A percentile compares a stretch with the other conserved stretches of the same genome.
These are phyloP conservation scores for Chytriomyces sp. DNA, from an alignment of 192 early-diverging fungal genomes.

Conservation along the genomic window DNA sequence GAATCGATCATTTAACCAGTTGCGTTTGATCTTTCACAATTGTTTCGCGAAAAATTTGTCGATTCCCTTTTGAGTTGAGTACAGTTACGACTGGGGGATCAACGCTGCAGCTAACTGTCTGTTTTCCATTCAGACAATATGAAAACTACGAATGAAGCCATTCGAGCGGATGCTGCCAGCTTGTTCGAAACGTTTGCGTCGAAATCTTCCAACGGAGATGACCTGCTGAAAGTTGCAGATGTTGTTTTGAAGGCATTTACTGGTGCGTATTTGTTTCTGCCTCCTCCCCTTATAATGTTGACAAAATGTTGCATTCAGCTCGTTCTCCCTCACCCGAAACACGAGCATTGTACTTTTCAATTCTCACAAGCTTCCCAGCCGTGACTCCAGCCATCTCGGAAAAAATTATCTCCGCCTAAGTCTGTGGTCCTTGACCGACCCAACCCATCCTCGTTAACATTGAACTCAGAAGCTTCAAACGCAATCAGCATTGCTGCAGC, in stretches of 20 bases:
- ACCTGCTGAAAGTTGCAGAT: too few relatives aligned
- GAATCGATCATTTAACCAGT: conserved; percentile 58
- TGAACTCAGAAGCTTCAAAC: too few relatives aligned
- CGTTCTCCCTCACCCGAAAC: conserved; percentile 67
- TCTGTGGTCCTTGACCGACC: too few relatives aligned
- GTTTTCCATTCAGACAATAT: conserved; percentile 52
- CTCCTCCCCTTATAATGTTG: too few relatives aligned
- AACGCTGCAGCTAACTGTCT: neutral
- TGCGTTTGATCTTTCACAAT: conserved; percentile 62
- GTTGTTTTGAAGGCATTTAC: too few relatives aligned
- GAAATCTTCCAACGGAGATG: too few relatives aligned
- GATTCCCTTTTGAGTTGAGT: too few relatives aligned
- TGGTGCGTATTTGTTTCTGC: too few relatives aligned
- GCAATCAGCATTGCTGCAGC: too few relatives aligned
- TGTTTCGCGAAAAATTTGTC: too few relatives aligned
- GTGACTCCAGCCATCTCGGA: conserved; percentile 43
- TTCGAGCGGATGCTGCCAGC: conserved; percentile 60
- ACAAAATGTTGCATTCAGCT: too few relatives aligned
- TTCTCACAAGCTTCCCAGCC: conserved; percentile 53
- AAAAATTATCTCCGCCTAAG: conserved; percentile 65
- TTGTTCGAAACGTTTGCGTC: conserved; percentile 67
- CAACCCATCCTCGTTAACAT: too few relatives aligned
- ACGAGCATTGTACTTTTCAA: conserved; percentile 65
- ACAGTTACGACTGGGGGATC: neutral
- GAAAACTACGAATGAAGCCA: conserved; percentile 66